Base-by-base conservation (phyloP, 1,284 basidiomycete species). In the Vanrija sp. region DNA sequence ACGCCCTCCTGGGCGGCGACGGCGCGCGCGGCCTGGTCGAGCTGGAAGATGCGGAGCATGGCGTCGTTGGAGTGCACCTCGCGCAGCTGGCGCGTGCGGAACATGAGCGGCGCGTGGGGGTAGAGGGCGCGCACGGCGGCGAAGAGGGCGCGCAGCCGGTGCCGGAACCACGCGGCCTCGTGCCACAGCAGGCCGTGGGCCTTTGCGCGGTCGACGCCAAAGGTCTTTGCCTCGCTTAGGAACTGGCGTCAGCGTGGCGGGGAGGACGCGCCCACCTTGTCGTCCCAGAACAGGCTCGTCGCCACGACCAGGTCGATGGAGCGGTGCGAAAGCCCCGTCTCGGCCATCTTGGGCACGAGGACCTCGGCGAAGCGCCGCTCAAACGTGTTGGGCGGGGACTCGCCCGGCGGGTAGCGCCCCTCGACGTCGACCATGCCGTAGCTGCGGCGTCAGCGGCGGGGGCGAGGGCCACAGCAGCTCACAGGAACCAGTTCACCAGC, bases 401-500 rank as follows among this genome's bases (percentile, higher is more conserved):
- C 41, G 23, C 4, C n/a, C 31, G 23, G 24, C 48, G 53, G 54
- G 58, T 58, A 64, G 2, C 49, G 47, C 42, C 49, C 53, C 16
- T 61, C 56, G n/a, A 48, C 41, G 51, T 64, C 62, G n/a, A 56
- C 48, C 57, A 64, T 60, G 20, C 62, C 62, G 43, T 49, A 58
- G 12, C 62, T 64, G 47, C 1, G 31, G n/a, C 3, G 18, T 22
- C 31, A 38, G 41, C 23, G 19, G 10, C 5, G 25, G 15, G 8
- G 43, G 16, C 38, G 10, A 7, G 16, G 20, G 9, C 12, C 18
- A 22, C 16, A 58, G n/a, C n/a, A n/a, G n/a, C 62, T 44, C 41
- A 64, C 62, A 64, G 49, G 58, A 64, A 64, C 62, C 62, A 64
- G 47, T 59, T 62, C 6, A 47, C 49, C 38, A 64, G 39, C 6